These are phyloP conservation scores for Scheffersomyces lignosus DNA, from an alignment of 805 yeast genomes.

Conservation along the genomic window DNA sequence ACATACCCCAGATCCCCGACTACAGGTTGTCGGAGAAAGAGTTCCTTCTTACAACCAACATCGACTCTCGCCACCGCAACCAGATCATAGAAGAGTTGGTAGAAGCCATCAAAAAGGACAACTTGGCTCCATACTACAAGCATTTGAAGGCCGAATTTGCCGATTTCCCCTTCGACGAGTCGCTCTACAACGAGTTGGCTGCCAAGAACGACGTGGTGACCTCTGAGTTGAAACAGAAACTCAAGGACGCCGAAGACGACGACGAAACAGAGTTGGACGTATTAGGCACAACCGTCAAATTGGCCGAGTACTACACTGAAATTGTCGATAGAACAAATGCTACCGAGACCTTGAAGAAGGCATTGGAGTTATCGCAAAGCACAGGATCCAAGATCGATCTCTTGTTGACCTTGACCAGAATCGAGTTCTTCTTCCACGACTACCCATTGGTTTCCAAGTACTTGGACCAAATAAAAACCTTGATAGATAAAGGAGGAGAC, in stretches of 20 bases:
- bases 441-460: slow-evolving; percentile 65
- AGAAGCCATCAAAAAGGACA: slow-evolving; percentile 54
- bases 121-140: slow-evolving; percentile 82
- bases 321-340: slow-evolving; percentile 83
- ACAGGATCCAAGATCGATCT: slow-evolving; percentile 91
- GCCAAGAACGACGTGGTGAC: slow-evolving; percentile 58
- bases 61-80: slow-evolving; percentile 37
- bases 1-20: slow-evolving; percentile 70
- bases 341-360: slow-evolving; percentile 61
- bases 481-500: slow-evolving; percentile 96
- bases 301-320: slow-evolving; percentile 85
- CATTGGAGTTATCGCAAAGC: slow-evolving; percentile 76
- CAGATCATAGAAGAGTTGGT: slow-evolving; percentile 47
- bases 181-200: slow-evolving; percentile 50
- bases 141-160: slow-evolving; percentile 46
- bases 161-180: slow-evolving; percentile 58
- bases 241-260: slow-evolving; percentile 55
- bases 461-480: slow-evolving; percentile 66
- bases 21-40: slow-evolving; percentile 79
- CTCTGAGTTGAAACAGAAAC: slow-evolving; percentile 52
- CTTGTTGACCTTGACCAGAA: slow-evolving; percentile 73
- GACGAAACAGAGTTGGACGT: slow-evolving; percentile 87
- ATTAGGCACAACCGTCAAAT: slow-evolving; percentile 69
- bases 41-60: slow-evolving; percentile 52
- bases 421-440: slow-evolving; percentile 90